Evolutionary conservation across 768 basidiomycete species (phyloP), one percentile per base, ranked within the genome.

Genomic region (Psilocybe cubensis): DNA sequence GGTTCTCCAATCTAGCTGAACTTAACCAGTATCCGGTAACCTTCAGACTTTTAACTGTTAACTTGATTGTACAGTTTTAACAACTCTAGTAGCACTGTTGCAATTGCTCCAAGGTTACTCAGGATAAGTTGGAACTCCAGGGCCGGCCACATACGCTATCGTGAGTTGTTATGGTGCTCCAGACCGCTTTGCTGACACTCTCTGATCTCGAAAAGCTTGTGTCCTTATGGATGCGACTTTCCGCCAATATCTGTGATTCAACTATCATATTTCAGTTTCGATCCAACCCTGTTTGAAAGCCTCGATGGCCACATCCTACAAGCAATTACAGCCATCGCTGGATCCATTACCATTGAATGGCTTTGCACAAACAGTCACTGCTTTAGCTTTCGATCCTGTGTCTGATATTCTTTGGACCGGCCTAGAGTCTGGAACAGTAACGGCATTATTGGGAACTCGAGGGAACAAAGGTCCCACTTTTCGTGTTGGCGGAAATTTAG

Each of bases 391-490:
- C 70, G 96, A 99, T 72, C 89, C 94, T 7, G 87, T 91, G 20
- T 92, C 93, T 0, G 95, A 98, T 70, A 84, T 89, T 5, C 76
- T 99, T 31, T 97, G 95, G 94, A 78, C 88, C 45, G 96, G 95
- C 27, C 80, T 83, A 8, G 84, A 86, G 56, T 74, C 83, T 25
- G 96, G 96, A 3, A 76, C 77, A 55, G 81, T 97, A 58, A 70
- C 80, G 38, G 88, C 90, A 1, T 83, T 87, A 68, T 86, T 91
- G 73, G 80, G 85, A 40, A 70, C 81, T 27, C 80, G 79, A 46
- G 88, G 86, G 14, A 67, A 83, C 47, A 84, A 86, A 48, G 90
- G 91, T 3, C 88, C 92, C 29, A 82, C 81, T 20, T 94, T 90
- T 68, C 87, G 81, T 24, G 87, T 89, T 29, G 89, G 91, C 10